Evolutionary conservation across 768 basidiomycete genomes (phyloP).

Genomic region (Naganishia onofrii): DNA sequence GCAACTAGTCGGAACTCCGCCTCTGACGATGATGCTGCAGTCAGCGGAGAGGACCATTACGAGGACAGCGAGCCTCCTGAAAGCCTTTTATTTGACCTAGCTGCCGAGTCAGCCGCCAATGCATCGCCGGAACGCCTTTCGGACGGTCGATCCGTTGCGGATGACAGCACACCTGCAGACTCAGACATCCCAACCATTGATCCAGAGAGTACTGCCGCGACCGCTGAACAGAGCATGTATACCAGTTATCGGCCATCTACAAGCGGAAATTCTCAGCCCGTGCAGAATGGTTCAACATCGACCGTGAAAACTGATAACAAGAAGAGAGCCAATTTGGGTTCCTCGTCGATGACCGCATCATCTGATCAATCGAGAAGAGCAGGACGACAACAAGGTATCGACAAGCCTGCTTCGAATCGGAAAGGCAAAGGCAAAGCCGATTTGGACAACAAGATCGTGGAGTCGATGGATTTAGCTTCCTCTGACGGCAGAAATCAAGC

Average conservation of each 20-base stretch:
- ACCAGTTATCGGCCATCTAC: slow-evolving; percentile 17
- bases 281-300: not conserved
- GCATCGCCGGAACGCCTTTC: not conserved
- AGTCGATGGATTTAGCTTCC: not conserved
- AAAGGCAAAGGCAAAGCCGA: not conserved
- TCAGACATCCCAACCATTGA: slow-evolving; percentile 20
- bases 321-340: slow-evolving; percentile 20
- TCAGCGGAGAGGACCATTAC: not conserved
- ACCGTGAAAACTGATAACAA: not conserved
- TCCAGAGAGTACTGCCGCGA: slow-evolving; percentile 1
- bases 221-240: slow-evolving; percentile 4
- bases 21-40: not conserved
- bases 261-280: not conserved
- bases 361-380: not conserved
- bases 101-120: not conserved
- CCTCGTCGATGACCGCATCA: slow-evolving; percentile 23
- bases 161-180: not conserved
- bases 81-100: slow-evolving; percentile 16
- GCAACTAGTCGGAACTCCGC: not conserved
- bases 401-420: not conserved
- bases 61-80: slow-evolving; percentile 28
- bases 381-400: no score
- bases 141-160: not conserved
- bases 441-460: not conserved
- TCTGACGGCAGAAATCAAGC: not conserved